Conservation (phyloP, 768 basidiomycete genomes). For the Cyclocybe cylindracea region DNA sequence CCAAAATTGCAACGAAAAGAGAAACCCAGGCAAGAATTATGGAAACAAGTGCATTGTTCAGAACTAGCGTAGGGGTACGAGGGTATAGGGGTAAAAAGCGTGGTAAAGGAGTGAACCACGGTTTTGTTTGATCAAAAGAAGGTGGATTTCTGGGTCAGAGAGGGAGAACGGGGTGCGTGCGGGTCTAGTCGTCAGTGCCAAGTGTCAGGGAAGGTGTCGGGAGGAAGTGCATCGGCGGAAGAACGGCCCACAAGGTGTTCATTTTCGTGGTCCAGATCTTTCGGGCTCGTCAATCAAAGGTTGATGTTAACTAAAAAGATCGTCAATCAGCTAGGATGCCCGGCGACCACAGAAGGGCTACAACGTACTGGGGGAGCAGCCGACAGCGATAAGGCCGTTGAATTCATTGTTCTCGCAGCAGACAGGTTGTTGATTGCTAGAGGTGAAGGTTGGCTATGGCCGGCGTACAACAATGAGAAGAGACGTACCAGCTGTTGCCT, state of each 20-base stretch:
- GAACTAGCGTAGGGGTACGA: slow-evolving; percentile 2
- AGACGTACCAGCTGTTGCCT: slow-evolving; percentile 30
- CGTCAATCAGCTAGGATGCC: background rate
- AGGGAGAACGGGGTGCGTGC: background rate
- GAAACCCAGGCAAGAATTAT: background rate
- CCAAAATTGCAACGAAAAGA: slow-evolving; percentile 1
- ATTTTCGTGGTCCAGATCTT: background rate
- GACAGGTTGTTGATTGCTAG: slow-evolving; percentile 40
- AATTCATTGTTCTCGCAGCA: slow-evolving; percentile 48
- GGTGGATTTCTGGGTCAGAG: slow-evolving; percentile 2
- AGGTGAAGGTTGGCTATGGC: background rate
- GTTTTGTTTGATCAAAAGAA: slow-evolving; percentile 9
- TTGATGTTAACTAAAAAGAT: slow-evolving; percentile 23
- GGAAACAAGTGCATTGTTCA: background rate
- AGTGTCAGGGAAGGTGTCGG: slow-evolving; percentile 1
- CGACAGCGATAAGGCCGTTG: slow-evolving; percentile 43
- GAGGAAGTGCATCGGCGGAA: background rate
- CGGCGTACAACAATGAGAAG: background rate
- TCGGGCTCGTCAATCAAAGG: slow-evolving; percentile 7
- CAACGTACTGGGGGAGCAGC: slow-evolving; percentile 43
- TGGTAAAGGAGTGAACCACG: slow-evolving; percentile 23
- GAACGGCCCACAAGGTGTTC: background rate
- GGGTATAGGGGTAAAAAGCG: slow-evolving; percentile 11
- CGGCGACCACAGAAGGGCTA: background rate
- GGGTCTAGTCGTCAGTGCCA: slow-evolving; percentile 6